Base-by-base conservation (phyloP, 805 yeast species). In the Hanseniaspora lindneri region DNA sequence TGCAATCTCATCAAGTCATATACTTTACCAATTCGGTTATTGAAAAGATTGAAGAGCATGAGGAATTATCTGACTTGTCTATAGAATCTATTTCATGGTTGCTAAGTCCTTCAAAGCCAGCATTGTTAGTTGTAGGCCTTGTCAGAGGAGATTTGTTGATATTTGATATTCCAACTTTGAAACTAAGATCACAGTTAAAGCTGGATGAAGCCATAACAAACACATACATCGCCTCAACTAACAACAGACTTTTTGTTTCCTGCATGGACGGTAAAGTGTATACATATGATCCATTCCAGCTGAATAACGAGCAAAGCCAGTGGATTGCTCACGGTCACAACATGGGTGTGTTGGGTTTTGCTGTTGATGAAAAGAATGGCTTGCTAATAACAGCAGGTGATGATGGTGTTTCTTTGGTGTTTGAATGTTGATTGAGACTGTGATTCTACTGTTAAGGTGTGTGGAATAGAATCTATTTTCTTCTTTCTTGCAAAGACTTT, bases 281-380 rank as follows among this genome's bases (percentile, higher is more conserved):
- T 65, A 79, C 81, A 63, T 87, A 86, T 83, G 96, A 92, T 64
- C 79, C 83, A 2, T 95, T 95, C 51, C 77, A 74, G 52, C 39
- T 46, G 4, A 32, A 27, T 27, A 46, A 46, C 35, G 79, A 76
- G 58, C 51, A 43, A 39, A 48, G 34, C 16, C 65, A 81, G 51
- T 83, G 81, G 67, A 80, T 73, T 29, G 92, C 94, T 54, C 77
- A 77, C 35, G 99, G 98, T 20, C 98, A 92, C 63, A 83, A 82
- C 64, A 83, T 84, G 83, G 97, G 97, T 53, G 79, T 92, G 17
- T 72, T 92, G 54, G 96, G 81, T 17, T 60, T 80, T 37, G 75
- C 78, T 50, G 78, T 76, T 35, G 66, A 74, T 40, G 89, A 86
- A 24, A 71, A 73, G 44, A 61, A 46, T 28, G 36, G 36, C 10